phyloP scores from a whole-genome alignment of 2,329 filamentous ascomycete species.

The Colletotrichum musicola region DNA sequence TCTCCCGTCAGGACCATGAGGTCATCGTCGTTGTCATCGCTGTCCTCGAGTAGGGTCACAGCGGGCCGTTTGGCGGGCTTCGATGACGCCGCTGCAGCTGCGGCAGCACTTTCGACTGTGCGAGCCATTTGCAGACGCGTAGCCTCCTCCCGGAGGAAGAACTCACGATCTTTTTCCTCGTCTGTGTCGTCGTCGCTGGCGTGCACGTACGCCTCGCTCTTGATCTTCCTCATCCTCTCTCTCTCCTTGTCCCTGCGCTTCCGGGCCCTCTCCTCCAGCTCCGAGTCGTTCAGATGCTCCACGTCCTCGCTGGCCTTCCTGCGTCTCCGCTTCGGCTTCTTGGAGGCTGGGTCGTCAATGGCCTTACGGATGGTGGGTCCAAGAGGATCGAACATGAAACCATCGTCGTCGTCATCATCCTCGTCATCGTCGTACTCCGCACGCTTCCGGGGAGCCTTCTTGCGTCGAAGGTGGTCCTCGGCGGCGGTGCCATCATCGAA shows the following conservation, averaged over 20 bases:
- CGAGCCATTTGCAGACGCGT: slow-evolving; percentile 52
- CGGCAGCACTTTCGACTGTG: slow-evolving; percentile 51
- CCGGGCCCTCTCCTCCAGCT: slow-evolving; percentile 73
- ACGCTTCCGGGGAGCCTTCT: slow-evolving; percentile 66
- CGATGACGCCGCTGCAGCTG: slow-evolving; percentile 37
- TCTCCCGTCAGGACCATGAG: slow-evolving; percentile 34
- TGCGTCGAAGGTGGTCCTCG: slow-evolving; percentile 83
- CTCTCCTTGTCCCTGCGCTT: slow-evolving; percentile 75
- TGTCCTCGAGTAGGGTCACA: slow-evolving; percentile 43
- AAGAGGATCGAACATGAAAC: slow-evolving; percentile 76
- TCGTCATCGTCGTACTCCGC: slow-evolving; percentile 79
- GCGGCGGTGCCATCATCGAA: slow-evolving; percentile 83
- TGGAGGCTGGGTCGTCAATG: slow-evolving; percentile 57
- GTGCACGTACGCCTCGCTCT: slow-evolving; percentile 85
- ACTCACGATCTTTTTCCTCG: slow-evolving; percentile 76
- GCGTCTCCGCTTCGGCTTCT: slow-evolving; percentile 55
- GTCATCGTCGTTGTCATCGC: slow-evolving; percentile 42
- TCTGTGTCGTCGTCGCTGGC: slow-evolving; percentile 93
- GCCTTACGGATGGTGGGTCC: slow-evolving; percentile 71
- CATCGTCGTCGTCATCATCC: slow-evolving; percentile 61
- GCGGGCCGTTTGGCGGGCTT: slow-evolving; percentile 47
- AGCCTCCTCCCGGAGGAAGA: slow-evolving; percentile 82
- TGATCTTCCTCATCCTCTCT: slow-evolving; percentile 84
- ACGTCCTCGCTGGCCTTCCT: slow-evolving; percentile 58
- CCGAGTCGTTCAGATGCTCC: slow-evolving; percentile 68